Evolutionary conservation across 2,329 filamentous ascomycete genomes (phyloP), one percentile per base, ranked within the genome.

Genomic region (Grosmannia clavigera): DNA sequence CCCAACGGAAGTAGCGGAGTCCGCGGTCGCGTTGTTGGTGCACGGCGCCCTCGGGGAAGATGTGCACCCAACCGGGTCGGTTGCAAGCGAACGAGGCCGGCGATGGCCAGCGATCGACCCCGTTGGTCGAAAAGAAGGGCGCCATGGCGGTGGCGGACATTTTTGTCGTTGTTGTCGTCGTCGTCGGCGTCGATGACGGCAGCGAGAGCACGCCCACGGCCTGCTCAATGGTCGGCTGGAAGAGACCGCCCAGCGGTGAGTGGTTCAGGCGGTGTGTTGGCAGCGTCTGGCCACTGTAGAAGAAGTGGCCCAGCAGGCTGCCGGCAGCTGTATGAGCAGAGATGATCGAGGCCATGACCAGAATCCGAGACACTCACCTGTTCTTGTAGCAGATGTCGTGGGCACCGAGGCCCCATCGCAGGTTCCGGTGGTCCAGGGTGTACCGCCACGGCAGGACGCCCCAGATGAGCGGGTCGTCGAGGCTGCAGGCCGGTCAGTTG

Each of bases 1-100:
- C 94, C 94, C 94, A 99, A 76, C 96, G 96, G 82, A 97, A 97
- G 75, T 99, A 99, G 35, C 94, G 87, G 78, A 97, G 86, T 9
- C 86, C 83, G 67, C 85, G 84, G 51, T 84, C 77, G 1, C 87
- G 81, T 65, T 90, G 85, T 74, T 99, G 94, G 72, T 97, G 92
- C 54, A 96, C 90, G 72, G 88, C 90, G 55, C 91, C 94, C 74
- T 99, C 94, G 14, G 94, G 94, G 72, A 97, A 97, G 59, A 97
- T 87, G 72, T 99, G 94, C 4, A 99, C 78, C 94, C 94, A 99
- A 53, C 84, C 83, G 71, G 88, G 81, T 54, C 83, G 83, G 67
- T 90, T 85, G 64, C 74, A 79, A 2, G 82, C 72, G 70, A 88
- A 92, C 55, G 84, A 81, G 1, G 90, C 85, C 1, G 91, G 90